phyloP scores from a whole-genome alignment of 2,329 filamentous ascomycete genomes.

The Aureobasidium musti region DNA sequence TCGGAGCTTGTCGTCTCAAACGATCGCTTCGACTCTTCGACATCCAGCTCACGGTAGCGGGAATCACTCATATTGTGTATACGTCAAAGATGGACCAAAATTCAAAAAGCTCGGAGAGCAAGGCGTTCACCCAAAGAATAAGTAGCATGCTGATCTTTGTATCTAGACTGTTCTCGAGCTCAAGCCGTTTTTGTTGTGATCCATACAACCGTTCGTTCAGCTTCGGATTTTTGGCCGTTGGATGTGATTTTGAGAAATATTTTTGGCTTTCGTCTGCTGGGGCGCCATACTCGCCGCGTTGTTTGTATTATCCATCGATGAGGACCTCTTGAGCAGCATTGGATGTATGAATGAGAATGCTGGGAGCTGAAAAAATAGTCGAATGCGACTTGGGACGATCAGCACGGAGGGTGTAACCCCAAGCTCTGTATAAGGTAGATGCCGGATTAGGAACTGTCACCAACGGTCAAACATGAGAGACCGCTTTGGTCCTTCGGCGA shows the following conservation, averaged over 20 bases:
- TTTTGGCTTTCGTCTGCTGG: background rate
- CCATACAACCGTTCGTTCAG: slow-evolving; percentile 11
- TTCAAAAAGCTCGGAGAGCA: background rate
- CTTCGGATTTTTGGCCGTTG: slow-evolving; percentile 13
- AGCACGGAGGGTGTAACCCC: too few species aligned
- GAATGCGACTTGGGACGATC: too few species aligned
- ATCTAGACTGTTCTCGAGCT: background rate
- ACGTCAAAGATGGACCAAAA: background rate
- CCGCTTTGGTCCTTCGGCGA: too few species aligned
- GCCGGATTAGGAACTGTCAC: background rate
- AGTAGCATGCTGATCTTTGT: background rate
- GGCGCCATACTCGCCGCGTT: too few species aligned
- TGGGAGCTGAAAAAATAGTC: background rate
- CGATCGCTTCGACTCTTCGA: slow-evolving; percentile 12
- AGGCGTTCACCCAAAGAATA: background rate
- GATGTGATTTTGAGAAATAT: background rate
- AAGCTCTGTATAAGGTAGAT: background rate
- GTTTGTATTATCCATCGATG: too few species aligned
- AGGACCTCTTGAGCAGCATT: too few species aligned
- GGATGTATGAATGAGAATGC: too few species aligned
- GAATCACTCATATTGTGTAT: slow-evolving; percentile 4
- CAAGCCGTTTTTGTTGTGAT: background rate
- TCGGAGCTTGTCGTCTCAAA: slow-evolving; percentile 22
- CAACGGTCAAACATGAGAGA: slow-evolving; percentile 2
- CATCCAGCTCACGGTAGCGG: background rate